These are phyloP conservation scores for Phaeosphaeria sp. DNA, from an alignment of 2,329 filamentous ascomycete genomes.

Conservation along the genomic window DNA sequence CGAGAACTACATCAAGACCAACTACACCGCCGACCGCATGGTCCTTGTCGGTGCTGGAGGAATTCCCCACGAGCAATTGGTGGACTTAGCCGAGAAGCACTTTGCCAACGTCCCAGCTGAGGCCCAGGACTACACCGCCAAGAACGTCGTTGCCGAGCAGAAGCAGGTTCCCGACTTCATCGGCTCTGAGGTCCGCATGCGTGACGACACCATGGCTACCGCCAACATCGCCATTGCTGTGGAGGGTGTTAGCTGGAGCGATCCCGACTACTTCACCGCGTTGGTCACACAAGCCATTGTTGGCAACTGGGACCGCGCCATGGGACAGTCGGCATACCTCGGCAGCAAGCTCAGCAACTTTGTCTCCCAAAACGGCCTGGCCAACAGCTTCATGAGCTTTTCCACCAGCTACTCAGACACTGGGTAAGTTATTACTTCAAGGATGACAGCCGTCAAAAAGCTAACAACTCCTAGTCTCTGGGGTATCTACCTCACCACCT, in stretches of 20 bases:
- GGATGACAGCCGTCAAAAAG: neutral
- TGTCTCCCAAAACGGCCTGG: slow-evolving; percentile 91
- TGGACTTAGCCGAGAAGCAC: slow-evolving; percentile 95
- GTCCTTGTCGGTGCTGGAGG: slow-evolving; percentile 96
- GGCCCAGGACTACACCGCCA: slow-evolving; percentile 76
- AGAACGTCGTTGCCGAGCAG: slow-evolving; percentile 72
- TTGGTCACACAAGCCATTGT: slow-evolving; percentile 98
- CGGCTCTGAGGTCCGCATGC: slow-evolving; percentile 92
- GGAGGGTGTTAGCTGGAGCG: slow-evolving; percentile 99
- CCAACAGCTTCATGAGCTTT: slow-evolving; percentile 99
- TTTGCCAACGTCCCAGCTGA: slow-evolving; percentile 81
- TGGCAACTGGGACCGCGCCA: slow-evolving; percentile 98
- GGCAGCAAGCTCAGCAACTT: slow-evolving; percentile 97
- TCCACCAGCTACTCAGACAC: slow-evolving; percentile 99
- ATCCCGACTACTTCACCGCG: slow-evolving; percentile 98
- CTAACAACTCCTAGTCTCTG: slow-evolving; percentile 74
- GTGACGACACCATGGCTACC: slow-evolving; percentile 94
- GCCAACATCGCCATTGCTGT: slow-evolving; percentile 98
- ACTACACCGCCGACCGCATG: slow-evolving; percentile 99
- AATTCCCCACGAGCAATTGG: slow-evolving; percentile 90
- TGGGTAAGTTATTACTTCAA: slow-evolving; percentile 69
- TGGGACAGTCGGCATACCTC: slow-evolving; percentile 96
- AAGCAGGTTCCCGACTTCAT: slow-evolving; percentile 95
- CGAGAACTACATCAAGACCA: slow-evolving; percentile 96
- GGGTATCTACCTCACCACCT: slow-evolving; percentile 98